Conservation (phyloP, 73 alveolate species). For the Effrenium voratum region DNA sequence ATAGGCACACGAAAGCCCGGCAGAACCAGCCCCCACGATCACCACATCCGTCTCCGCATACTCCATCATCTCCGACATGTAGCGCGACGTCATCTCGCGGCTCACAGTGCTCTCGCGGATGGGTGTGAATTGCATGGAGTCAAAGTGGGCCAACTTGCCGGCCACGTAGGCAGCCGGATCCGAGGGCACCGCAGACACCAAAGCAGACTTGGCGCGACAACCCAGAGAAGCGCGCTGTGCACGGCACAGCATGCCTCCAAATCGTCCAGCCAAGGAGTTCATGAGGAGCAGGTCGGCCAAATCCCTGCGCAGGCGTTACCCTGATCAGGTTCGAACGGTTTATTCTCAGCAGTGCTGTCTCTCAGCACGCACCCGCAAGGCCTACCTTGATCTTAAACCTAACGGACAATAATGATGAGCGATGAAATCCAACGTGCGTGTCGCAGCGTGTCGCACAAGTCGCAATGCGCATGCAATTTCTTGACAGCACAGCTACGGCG, state of each 20-base stretch:
- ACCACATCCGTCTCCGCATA: conserved; percentile 94
- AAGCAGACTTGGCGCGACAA: conserved; percentile 90
- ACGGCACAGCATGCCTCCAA: conserved; percentile 25
- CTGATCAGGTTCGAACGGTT: conserved; percentile 94
- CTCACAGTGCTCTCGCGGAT: conserved; percentile 48
- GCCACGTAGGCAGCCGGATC: conserved; percentile 89
- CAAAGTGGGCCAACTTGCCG: conserved; percentile 80
- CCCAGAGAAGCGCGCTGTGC: conserved; percentile 75
- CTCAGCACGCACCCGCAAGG: too few relatives aligned
- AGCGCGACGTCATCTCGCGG: conserved; percentile 93
- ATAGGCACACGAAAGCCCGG: conserved; percentile 91
- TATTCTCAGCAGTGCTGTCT: conserved; percentile 81
- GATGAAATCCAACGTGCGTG: too few relatives aligned
- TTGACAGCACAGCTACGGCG: too few relatives aligned
- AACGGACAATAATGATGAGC: too few relatives aligned
- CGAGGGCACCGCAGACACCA: conserved; percentile 73
- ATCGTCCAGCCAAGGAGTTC: conserved; percentile 31
- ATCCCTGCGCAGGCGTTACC: conserved; percentile 94
- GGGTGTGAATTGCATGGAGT: conserved; percentile 91
- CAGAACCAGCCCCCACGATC: conserved; percentile 90
- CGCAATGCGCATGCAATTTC: too few relatives aligned
- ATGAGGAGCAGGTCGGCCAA: conserved; percentile 50
- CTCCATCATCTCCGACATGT: conserved; percentile 81
- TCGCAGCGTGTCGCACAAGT: too few relatives aligned
- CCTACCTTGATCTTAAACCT: neutral